phyloP scores from a whole-genome alignment of 768 basidiomycete genomes.

The Pilatotrama ljubarskyi region DNA sequence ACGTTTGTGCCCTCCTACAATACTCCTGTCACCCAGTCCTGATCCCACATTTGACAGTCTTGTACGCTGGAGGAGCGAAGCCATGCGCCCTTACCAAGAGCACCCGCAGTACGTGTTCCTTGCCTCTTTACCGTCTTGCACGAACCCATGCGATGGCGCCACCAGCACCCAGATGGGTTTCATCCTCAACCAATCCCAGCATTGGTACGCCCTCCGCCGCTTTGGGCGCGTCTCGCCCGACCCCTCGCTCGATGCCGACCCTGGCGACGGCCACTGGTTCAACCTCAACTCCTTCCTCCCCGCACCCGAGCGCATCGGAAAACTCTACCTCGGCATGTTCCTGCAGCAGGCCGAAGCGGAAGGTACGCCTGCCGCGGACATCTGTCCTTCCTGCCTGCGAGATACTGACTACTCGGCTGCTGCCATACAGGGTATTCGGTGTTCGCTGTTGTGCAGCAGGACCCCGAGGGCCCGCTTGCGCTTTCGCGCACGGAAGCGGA shows the following conservation, averaged over 20 bases:
- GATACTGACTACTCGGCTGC: not conserved
- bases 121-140: not conserved
- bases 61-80: constrained; percentile 81
- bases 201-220: constrained; percentile 87
- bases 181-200: constrained; percentile 81
- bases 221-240: constrained; percentile 57
- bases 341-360: constrained; percentile 85
- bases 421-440: constrained; percentile 73
- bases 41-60: constrained; percentile 48
- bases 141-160: not conserved
- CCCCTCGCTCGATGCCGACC: constrained; percentile 42
- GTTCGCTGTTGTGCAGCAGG: constrained; percentile 69
- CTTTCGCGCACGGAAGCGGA: constrained; percentile 73
- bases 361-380: constrained; percentile 46
- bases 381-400: constrained; percentile 9
- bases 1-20: constrained; percentile 45
- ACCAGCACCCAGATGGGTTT: constrained; percentile 80
- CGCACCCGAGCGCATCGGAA: constrained; percentile 80
- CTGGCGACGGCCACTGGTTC: constrained; percentile 75
- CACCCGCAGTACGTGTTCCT: constrained; percentile 69
- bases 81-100: constrained; percentile 74
- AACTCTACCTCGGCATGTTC: constrained; percentile 81
- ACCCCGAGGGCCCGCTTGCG: constrained; percentile 52
- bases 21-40: not conserved
- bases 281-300: constrained; percentile 79